phyloP scores from a whole-genome alignment of 1,284 basidiomycete genomes.

The Ustilago curta region DNA sequence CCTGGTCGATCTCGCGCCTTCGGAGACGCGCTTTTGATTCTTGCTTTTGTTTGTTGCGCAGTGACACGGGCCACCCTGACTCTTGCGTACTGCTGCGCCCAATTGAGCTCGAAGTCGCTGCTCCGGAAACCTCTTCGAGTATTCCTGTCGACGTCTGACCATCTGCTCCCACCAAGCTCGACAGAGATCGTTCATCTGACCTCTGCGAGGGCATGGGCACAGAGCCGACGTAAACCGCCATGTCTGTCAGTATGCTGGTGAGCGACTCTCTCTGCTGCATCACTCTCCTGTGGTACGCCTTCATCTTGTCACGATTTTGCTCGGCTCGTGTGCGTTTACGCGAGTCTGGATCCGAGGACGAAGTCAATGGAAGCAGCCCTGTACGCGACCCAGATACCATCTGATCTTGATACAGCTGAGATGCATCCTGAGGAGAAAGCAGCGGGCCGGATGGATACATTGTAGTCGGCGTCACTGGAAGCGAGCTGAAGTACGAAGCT shows the following conservation, averaged over 20 bases:
- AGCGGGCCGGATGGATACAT: slow-evolving; percentile 6
- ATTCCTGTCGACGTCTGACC: neutral
- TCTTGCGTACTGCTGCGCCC: slow-evolving; percentile 15
- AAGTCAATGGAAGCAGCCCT: slow-evolving; percentile 15
- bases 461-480: slow-evolving; percentile 30
- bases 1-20: slow-evolving; percentile 47
- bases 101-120: slow-evolving; percentile 2
- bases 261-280: slow-evolving; percentile 50
- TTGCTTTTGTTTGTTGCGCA: slow-evolving; percentile 49
- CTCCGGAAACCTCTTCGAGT: neutral
- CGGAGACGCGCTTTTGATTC: slow-evolving; percentile 45
- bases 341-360: slow-evolving; percentile 23
- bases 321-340: slow-evolving; percentile 38
- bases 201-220: slow-evolving; percentile 6
- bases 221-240: slow-evolving; percentile 29
- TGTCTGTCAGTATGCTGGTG: slow-evolving; percentile 25
- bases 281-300: slow-evolving; percentile 42
- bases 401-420: slow-evolving; percentile 16
- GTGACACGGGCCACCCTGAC: slow-evolving; percentile 23
- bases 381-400: slow-evolving; percentile 6
- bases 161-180: slow-evolving; percentile 1
- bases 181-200: neutral
- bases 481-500: slow-evolving; percentile 31
- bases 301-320: slow-evolving; percentile 53
- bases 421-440: slow-evolving; percentile 6